Conservation (phyloP, 2,329 filamentous ascomycete species). For the Teratosphaeria nubilosa region DNA sequence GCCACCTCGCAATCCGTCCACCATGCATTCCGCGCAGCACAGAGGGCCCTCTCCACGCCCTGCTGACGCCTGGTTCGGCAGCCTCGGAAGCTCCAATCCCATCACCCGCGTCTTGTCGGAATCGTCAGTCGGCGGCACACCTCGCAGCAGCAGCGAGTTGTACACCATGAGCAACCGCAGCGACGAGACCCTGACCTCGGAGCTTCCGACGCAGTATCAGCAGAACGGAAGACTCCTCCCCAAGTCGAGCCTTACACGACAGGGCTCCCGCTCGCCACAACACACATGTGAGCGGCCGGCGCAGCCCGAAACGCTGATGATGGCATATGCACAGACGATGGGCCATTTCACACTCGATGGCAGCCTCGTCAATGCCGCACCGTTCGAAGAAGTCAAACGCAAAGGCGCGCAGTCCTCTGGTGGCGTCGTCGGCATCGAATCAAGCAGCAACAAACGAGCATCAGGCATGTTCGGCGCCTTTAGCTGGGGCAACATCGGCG, state of each 20-base stretch:
- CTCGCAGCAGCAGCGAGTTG: conserved; percentile 86
- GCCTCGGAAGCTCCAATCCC: conserved; percentile 46
- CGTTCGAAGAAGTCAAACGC: conserved; percentile 91
- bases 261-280: conserved; percentile 30
- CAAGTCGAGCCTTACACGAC: conserved; percentile 33
- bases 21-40: conserved; percentile 27
- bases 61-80: conserved; percentile 20
- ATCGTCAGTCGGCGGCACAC: conserved; percentile 66
- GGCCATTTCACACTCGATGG: conserved; percentile 88
- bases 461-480: conserved; percentile 74
- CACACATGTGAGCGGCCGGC: conserved; percentile 29
- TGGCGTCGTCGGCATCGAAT: conserved; percentile 71
- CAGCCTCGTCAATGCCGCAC: conserved; percentile 76
- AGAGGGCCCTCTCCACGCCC: conserved; percentile 23
- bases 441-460: conserved; percentile 52
- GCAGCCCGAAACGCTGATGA: conserved; percentile 76
- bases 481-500: conserved; percentile 80
- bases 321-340: conserved; percentile 92
- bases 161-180: conserved; percentile 94
- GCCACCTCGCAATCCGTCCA: conserved; percentile 19
- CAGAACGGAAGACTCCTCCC: conserved; percentile 43
- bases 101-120: conserved; percentile 64
- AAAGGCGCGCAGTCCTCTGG: conserved; percentile 80
- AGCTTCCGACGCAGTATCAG: conserved; percentile 51
- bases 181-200: conserved; percentile 82